Conservation (phyloP, 805 yeast species). For the Priceomyces castillae region DNA sequence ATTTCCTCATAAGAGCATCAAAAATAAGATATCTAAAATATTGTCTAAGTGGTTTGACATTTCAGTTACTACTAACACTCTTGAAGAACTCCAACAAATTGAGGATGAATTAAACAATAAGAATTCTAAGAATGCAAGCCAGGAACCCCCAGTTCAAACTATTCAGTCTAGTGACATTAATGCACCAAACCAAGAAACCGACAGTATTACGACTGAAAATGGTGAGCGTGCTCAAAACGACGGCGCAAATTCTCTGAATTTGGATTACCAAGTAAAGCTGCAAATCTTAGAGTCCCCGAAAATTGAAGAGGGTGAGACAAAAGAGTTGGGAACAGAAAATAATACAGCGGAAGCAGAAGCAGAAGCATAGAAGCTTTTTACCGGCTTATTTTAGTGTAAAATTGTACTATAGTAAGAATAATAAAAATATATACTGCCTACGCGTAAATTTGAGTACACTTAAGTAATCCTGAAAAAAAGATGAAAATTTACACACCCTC, state of each 20-base stretch:
- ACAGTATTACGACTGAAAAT: not conserved
- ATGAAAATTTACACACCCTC: constrained; percentile 6
- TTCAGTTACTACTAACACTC: constrained; percentile 14
- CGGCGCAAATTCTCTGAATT: not conserved
- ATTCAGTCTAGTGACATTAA: not conserved
- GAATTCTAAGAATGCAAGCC: constrained; percentile 4
- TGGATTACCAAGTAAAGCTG: not conserved
- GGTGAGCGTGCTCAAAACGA: not conserved
- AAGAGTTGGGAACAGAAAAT: not conserved
- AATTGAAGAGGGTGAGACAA: not conserved
- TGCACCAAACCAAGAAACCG: not conserved
- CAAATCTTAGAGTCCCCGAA: not conserved
- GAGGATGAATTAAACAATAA: constrained; percentile 9
- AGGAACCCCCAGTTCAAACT: constrained; percentile 1
- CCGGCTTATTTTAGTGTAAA: not conserved
- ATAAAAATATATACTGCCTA: not conserved
- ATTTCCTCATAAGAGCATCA: constrained; percentile 16
- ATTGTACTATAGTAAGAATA: not conserved
- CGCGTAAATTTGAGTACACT: constrained; percentile 2
- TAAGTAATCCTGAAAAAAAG: constrained; percentile 3
- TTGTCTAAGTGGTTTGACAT: constrained; percentile 20
- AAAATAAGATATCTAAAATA: constrained; percentile 17
- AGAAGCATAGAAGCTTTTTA: not conserved
- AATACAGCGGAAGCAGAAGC: not conserved
- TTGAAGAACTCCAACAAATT: constrained; percentile 10